Base-by-base conservation (phyloP, 2,329 filamentous ascomycete genomes). In the Sporothrix inflata region DNA sequence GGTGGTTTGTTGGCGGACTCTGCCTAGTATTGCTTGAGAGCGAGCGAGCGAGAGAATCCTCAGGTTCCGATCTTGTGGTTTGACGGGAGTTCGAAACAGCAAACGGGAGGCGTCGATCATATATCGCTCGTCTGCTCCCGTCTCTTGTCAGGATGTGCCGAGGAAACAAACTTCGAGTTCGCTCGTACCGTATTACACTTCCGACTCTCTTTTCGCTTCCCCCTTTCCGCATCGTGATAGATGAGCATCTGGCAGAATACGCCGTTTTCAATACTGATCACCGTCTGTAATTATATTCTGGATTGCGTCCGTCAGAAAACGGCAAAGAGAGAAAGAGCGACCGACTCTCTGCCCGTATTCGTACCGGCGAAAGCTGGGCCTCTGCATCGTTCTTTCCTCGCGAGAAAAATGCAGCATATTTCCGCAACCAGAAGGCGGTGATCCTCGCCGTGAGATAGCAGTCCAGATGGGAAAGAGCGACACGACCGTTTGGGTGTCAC, bases 341-440 rank as follows among this genome's bases (percentile, higher is more conserved):
- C 61, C 60, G n/a, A n/a, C 19, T 24, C 14, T 16, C 3, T 30
- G 4, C 1, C 38, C 38, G 60, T 63, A 42, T 63, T 63, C n/a
- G n/a, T 45, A 14, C 11, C 1, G 16, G 24, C 47, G 8, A 11
- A 49, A 7, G 11, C n/a, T 27, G 27, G 14, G 57, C 34, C 42
- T 24, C 21, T 34, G 63, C 16, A 66, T 34, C 63, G 63, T 49
- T 42, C 42, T 42, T 66, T 66, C 63, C 63, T 34, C 21, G 16
- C 24, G 40, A 40, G 9, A 57, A 19, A 24, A 21, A 14, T 24
- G 14, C 57, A 61, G 30, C n/a, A 19, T n/a, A 27, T 24, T 21
- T 66, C 63, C 63, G 63, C 42, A 66, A 34, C 16, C 42, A 49
- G 42, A 66, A 49, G 63, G 63, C 42, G 42, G 61, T n/a, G 40